A percentile compares a stretch with the other conserved stretches of the same genome.
These are phyloP conservation scores for Aspergillus aculeatinus DNA, from an alignment of 2,329 filamentous ascomycete species.

Conservation along the genomic window DNA sequence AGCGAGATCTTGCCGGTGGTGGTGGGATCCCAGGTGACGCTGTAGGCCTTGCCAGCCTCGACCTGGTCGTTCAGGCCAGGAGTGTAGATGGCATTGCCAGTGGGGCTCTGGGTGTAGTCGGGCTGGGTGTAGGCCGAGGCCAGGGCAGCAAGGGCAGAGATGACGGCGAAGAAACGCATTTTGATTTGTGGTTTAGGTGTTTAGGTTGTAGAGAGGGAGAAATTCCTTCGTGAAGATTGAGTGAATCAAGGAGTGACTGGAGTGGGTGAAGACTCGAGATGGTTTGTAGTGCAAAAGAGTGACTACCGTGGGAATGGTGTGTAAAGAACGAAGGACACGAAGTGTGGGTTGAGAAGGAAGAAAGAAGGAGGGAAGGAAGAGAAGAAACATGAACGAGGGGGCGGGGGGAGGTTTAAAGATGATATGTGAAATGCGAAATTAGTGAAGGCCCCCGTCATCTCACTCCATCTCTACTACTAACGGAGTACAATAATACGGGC, in stretches of 20 bases:
- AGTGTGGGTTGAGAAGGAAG: conserved; percentile 9
- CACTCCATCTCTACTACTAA: neutral
- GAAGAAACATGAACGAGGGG: conserved; percentile 14
- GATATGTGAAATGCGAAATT: conserved; percentile 4
- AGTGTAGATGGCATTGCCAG: conserved; percentile 56
- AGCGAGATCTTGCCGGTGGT: conserved; percentile 50
- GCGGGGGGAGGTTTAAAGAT: conserved; percentile 10
- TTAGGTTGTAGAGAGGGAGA: neutral
- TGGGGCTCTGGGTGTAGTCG: conserved; percentile 35
- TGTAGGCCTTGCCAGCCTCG: conserved; percentile 55
- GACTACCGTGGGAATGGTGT: conserved; percentile 22
- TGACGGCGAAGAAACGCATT: conserved; percentile 42
- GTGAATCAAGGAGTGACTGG: conserved; percentile 28
- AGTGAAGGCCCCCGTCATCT: neutral
- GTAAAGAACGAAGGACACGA: conserved; percentile 9
- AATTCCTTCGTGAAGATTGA: conserved; percentile 2
- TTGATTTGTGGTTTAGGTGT: conserved; percentile 19
- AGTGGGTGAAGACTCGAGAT: conserved; percentile 19
- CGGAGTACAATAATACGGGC: neutral
- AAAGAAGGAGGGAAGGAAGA: conserved; percentile 16
- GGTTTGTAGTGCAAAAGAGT: conserved; percentile 18
- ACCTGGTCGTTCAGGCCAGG: conserved; percentile 56
- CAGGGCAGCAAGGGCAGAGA: conserved; percentile 41
- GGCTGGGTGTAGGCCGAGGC: conserved; percentile 39
- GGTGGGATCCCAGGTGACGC: conserved; percentile 57